Conservation (phyloP, 148 eudicot genomes). For the Suaeda aralocaspica region DNA sequence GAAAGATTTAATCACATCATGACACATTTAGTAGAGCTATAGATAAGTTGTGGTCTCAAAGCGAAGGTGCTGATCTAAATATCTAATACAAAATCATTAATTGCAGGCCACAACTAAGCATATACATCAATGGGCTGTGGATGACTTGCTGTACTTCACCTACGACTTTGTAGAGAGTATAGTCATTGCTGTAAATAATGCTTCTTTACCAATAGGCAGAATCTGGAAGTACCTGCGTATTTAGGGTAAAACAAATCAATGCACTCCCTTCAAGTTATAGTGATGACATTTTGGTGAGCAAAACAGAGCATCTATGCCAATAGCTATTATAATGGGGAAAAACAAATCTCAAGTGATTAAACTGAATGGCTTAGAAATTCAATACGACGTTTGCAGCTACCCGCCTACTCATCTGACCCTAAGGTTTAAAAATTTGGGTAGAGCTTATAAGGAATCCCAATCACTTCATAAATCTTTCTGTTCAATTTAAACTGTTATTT, state of each 20-base stretch:
- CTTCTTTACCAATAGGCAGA: slow-evolving; percentile 59
- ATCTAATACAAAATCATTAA: not conserved
- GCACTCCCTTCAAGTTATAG: not conserved
- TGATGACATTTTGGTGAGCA: not conserved
- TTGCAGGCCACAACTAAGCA: not conserved
- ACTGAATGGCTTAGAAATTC: not conserved
- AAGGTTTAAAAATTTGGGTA: no score
- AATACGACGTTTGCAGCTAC: not conserved
- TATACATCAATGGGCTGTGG: not conserved
- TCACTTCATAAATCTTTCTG: no score
- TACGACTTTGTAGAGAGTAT: slow-evolving; percentile 46
- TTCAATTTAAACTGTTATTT: not conserved
- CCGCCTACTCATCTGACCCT: no score
- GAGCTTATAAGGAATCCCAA: no score
- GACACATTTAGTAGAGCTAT: no score
- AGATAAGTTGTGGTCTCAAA: no score
- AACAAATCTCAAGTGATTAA: no score
- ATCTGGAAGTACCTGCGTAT: slow-evolving; percentile 54
- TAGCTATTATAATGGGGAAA: not conserved
- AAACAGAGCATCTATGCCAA: not conserved
- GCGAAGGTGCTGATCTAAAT: no score
- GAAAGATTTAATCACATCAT: no score
- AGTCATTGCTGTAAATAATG: slow-evolving; percentile 68
- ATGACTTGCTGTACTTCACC: slow-evolving; percentile 11
- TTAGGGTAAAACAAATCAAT: not conserved